These are phyloP conservation scores for Austropuccinia psidii DNA, from an alignment of 1,284 basidiomycete genomes.

Conservation along the genomic window DNA sequence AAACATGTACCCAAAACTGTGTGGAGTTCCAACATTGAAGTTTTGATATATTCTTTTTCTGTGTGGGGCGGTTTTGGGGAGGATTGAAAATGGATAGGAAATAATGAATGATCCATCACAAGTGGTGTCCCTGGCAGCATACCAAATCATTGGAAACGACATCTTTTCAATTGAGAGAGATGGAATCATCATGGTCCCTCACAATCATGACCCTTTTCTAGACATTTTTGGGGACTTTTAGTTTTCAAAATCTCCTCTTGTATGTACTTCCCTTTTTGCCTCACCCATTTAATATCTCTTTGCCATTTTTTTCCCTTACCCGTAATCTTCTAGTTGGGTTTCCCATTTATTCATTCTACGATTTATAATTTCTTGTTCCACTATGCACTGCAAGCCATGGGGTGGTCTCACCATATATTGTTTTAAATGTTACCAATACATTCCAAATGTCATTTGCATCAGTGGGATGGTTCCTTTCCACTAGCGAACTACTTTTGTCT, in stretches of 20 bases:
- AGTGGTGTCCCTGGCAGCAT: background rate
- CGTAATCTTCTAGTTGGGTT: too few relatives aligned
- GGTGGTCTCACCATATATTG: too few relatives aligned
- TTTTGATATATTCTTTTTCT: constrained; percentile 1
- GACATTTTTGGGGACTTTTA: background rate
- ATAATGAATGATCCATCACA: background rate
- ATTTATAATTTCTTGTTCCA: too few relatives aligned
- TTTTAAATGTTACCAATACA: too few relatives aligned
- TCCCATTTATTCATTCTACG: too few relatives aligned
- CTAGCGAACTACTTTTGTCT: too few relatives aligned
- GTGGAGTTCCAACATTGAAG: background rate
- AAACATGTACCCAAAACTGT: background rate
- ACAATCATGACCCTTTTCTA: background rate
- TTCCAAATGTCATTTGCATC: too few relatives aligned
- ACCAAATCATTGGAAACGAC: background rate
- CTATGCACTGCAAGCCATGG: too few relatives aligned
- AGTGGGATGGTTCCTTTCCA: too few relatives aligned
- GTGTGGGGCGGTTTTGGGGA: background rate
- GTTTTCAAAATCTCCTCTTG: too few relatives aligned
- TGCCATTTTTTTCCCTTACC: too few relatives aligned
- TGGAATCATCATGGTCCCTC: background rate
- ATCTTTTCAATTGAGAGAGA: background rate
- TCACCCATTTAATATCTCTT: background rate
- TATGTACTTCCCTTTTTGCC: too few relatives aligned
- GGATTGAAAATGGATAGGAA: background rate